Percentiles rank a stretch among this genome's conserved stretches.
phyloP scores from a whole-genome alignment of 305 asterid species.

The Fraxinus sp. region DNA sequence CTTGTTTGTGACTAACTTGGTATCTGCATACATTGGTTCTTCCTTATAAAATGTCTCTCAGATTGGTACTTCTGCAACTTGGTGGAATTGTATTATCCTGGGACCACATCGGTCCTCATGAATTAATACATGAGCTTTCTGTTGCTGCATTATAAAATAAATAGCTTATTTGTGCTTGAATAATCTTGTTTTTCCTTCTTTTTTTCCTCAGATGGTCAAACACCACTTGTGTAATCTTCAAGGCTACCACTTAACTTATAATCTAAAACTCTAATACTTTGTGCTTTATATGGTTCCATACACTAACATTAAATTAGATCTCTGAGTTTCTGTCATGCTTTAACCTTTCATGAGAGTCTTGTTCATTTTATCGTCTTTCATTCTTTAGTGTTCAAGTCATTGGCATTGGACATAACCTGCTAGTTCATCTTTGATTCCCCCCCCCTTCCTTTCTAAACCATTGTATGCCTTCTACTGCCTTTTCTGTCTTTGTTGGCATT shows the following conservation, averaged over 20 bases:
- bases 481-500: not conserved
- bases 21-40: not conserved
- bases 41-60: not conserved
- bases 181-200: not conserved
- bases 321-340: not conserved
- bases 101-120: not conserved
- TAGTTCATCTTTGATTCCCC: not conserved
- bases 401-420: not conserved
- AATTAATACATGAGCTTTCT: not conserved
- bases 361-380: not conserved
- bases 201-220: not conserved
- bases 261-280: not conserved
- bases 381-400: not conserved
- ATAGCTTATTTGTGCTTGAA: conserved; percentile 1
- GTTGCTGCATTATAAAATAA: not conserved
- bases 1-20: conserved; percentile 9
- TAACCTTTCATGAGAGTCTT: not conserved
- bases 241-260: not conserved
- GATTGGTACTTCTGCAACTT: conserved; percentile 10
- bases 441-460: not conserved
- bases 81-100: not conserved
- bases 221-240: not conserved
- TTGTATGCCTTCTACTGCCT: not conserved
- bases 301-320: not conserved
- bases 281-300: not conserved